Conservation (phyloP, 192 early-diverging fungal species). For the Backusella westeae region DNA sequence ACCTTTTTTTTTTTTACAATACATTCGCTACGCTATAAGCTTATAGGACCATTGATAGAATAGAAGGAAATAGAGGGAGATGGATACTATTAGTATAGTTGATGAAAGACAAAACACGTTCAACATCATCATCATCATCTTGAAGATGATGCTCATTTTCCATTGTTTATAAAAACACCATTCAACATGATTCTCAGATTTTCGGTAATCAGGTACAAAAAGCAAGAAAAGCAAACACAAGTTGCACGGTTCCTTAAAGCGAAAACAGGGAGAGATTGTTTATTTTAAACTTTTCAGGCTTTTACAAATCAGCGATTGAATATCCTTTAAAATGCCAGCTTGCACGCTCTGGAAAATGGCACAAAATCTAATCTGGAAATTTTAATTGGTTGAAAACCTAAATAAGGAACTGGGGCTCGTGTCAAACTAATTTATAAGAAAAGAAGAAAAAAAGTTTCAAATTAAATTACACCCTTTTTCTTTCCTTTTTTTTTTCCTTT, state of each 20-base stretch:
- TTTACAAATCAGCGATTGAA: not conserved
- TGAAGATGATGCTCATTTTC: not conserved
- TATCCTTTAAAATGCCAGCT: not conserved
- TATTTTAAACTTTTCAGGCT: not conserved
- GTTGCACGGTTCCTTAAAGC: not conserved
- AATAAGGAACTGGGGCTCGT: conserved; percentile 5
- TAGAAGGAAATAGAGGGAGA: too few species aligned
- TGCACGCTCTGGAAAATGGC: not conserved
- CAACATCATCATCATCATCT: not conserved
- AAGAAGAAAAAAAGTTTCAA: not conserved
- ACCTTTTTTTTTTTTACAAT: not conserved
- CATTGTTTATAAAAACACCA: not conserved
- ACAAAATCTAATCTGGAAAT: not conserved
- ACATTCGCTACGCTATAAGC: too few species aligned
- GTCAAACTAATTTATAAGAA: conserved; percentile 8
- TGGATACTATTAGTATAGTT: too few species aligned
- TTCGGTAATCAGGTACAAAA: not conserved
- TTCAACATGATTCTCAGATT: not conserved
- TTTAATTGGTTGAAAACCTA: not conserved
- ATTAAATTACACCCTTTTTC: conserved; percentile 6
- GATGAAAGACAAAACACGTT: not conserved
- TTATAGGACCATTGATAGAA: too few species aligned
- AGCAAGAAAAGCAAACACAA: not conserved
- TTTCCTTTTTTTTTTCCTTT: conserved; percentile 12
- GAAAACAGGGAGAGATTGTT: not conserved